These are phyloP conservation scores for Lasiosphaeria ovina DNA, from an alignment of 495 filamentous ascomycete genomes.

Conservation along the genomic window DNA sequence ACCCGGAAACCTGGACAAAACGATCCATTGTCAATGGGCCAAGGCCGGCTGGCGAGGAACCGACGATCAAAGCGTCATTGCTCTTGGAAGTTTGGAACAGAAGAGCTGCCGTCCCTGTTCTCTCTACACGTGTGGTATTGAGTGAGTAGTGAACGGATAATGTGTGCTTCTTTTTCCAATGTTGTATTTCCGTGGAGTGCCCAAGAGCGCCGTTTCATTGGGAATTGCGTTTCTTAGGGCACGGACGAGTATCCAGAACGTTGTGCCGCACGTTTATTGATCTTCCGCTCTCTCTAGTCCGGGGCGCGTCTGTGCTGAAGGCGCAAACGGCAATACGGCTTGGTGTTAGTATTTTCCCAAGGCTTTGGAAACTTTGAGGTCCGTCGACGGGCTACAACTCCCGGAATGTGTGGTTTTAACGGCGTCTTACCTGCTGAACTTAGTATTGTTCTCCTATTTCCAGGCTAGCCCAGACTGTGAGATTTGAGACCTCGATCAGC, in stretches of 20 bases:
- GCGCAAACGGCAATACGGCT: background rate
- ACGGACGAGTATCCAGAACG: slow-evolving; percentile 13
- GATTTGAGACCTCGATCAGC: slow-evolving; percentile 13
- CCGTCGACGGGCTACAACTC: too few species aligned
- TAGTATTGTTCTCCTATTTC: background rate
- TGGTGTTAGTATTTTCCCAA: background rate
- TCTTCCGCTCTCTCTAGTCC: background rate
- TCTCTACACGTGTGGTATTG: too few species aligned
- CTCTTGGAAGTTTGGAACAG: too few species aligned
- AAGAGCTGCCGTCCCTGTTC: too few species aligned
- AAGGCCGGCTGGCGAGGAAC: too few species aligned
- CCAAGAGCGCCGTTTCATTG: too few species aligned
- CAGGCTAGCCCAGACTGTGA: background rate
- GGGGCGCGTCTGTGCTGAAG: slow-evolving; percentile 9
- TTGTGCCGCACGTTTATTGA: slow-evolving; percentile 25
- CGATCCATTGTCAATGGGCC: too few species aligned
- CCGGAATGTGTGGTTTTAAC: slow-evolving; percentile 8
- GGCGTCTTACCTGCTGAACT: background rate
- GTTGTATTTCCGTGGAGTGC: too few species aligned
- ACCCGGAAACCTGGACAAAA: too few species aligned
- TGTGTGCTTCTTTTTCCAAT: too few species aligned
- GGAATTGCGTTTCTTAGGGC: background rate
- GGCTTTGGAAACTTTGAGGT: background rate
- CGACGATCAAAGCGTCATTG: too few species aligned
- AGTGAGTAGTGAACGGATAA: too few species aligned